phyloP scores from a whole-genome alignment of 2,329 filamentous ascomycete genomes.

The Apiospora rasikravindrae region DNA sequence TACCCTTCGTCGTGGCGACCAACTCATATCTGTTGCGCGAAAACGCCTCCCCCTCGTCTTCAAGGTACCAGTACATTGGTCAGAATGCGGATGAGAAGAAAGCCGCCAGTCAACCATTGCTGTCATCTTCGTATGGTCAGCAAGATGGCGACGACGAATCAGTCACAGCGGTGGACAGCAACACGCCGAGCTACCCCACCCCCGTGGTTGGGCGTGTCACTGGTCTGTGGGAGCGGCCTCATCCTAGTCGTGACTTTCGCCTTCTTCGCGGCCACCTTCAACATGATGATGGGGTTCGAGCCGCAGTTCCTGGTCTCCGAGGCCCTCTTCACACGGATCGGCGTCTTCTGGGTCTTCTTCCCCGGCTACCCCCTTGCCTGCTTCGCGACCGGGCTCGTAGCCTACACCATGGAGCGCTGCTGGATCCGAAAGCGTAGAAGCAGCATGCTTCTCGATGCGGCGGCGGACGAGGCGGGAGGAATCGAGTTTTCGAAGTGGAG shows the following conservation, averaged over 20 bases:
- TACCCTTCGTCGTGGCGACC: background rate
- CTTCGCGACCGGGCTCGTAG: background rate
- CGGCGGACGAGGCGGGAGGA: background rate
- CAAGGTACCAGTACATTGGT: too few species aligned
- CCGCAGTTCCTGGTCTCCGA: background rate
- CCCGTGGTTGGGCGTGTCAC: background rate
- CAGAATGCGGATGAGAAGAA: background rate
- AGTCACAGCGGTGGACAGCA: background rate
- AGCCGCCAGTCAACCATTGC: background rate
- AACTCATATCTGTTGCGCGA: background rate
- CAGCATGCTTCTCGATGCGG: background rate
- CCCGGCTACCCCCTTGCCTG: background rate
- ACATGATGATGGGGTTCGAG: background rate
- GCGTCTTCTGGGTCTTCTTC: background rate
- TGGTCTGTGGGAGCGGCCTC: background rate
- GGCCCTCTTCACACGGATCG: background rate
- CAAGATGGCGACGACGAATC: background rate
- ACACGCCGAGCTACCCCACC: background rate
- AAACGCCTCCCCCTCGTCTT: background rate
- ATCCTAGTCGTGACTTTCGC: background rate
- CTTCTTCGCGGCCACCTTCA: background rate
- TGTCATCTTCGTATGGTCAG: background rate
- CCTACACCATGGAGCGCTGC: background rate
- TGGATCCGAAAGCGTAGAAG: background rate
- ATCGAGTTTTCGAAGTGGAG: background rate